Conservation (phyloP, 768 basidiomycete species). For the Porphyrellus cyaneotinctus region DNA sequence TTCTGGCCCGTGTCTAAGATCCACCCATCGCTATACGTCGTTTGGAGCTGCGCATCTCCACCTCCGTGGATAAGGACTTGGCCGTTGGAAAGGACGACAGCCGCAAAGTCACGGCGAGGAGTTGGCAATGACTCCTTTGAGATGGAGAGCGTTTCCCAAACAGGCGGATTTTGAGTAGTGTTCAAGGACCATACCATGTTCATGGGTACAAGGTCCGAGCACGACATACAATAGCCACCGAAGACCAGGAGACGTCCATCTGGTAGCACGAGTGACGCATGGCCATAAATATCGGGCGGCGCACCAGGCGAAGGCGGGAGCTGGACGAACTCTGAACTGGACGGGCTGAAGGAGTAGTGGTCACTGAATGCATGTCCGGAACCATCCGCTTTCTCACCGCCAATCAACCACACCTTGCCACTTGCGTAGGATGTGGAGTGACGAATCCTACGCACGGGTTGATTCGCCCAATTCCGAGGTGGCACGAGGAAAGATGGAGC, state of each 20-base stretch:
- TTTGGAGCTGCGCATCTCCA: slow-evolving; percentile 51
- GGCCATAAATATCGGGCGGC: slow-evolving; percentile 70
- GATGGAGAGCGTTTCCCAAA: slow-evolving; percentile 48
- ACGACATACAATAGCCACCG: slow-evolving; percentile 61
- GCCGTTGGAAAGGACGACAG: slow-evolving; percentile 45
- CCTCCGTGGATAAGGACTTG: slow-evolving; percentile 79
- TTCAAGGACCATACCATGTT: slow-evolving; percentile 61
- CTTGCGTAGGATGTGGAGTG: slow-evolving; percentile 56
- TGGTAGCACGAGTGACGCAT: slow-evolving; percentile 61
- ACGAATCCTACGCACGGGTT: slow-evolving; percentile 75
- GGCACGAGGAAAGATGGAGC: slow-evolving; percentile 47
- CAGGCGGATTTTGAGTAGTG: slow-evolving; percentile 40
- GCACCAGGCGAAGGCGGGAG: slow-evolving; percentile 48
- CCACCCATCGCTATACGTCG: slow-evolving; percentile 64
- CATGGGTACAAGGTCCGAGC: slow-evolving; percentile 49
- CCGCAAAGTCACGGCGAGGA: slow-evolving; percentile 63
- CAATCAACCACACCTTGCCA: slow-evolving; percentile 65
- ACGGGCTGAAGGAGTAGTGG: slow-evolving; percentile 59
- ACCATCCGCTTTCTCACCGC: slow-evolving; percentile 80
- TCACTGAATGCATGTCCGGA: slow-evolving; percentile 61
- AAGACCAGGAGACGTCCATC: slow-evolving; percentile 70
- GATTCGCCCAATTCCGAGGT: slow-evolving; percentile 49
- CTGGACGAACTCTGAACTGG: slow-evolving; percentile 45
- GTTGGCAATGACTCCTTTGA: slow-evolving; percentile 44
- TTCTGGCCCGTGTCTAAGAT: slow-evolving; percentile 53